Evolutionary conservation across 805 yeast genomes (phyloP), one percentile per base, ranked within the genome.

Genomic region (Barnettozyma wickerhamii): DNA sequence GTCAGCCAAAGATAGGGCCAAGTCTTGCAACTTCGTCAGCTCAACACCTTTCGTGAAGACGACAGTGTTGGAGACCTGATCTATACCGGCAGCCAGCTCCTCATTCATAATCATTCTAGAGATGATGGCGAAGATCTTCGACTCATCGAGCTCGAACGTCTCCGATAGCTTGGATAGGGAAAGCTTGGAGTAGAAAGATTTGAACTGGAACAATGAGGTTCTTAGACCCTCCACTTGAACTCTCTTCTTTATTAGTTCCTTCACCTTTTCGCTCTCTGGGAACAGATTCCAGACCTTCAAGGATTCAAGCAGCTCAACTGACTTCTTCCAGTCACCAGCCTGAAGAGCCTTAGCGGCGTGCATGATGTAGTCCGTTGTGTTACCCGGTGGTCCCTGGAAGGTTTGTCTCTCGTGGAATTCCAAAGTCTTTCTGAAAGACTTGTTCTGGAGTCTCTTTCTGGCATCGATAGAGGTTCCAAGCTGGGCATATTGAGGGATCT

Each of bases 351-450:
- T 81, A 31, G 97, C 95, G 36, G 97, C 95, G 63, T 85, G 86
- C 74, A 91, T 81, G 53, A 93, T 82, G 65, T 78, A 86, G 64
- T 93, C 99, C 58, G 95, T 83, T 34, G 95, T 85, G 63, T 90
- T 87, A 68, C 93, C 99, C 40, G 98, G 96, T 35, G 99, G 99
- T 33, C 98, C 99, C 48, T 88, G 87, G 74, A 91, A 93, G 43
- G 84, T 84, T 64, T 90, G 96, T 66, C 91, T 84, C 61, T 90
- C 96, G 59, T 86, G 89, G 70, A 83, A 85, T 62, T 93, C 98
- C 52, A 93, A 75, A 63, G 85, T 78, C 61, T 95, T 81, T 66
- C 91, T 83, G 72, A 93, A 89, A 21, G 95, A 86, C 67, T 87
- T 90, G 55, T 84, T 73, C 45, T 79, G 68, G 48, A 74, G 71